Evolutionary conservation across 805 yeast species (phyloP), one percentile per base, ranked within the genome.

Genomic region (Aciculoconidium aculeatum): DNA sequence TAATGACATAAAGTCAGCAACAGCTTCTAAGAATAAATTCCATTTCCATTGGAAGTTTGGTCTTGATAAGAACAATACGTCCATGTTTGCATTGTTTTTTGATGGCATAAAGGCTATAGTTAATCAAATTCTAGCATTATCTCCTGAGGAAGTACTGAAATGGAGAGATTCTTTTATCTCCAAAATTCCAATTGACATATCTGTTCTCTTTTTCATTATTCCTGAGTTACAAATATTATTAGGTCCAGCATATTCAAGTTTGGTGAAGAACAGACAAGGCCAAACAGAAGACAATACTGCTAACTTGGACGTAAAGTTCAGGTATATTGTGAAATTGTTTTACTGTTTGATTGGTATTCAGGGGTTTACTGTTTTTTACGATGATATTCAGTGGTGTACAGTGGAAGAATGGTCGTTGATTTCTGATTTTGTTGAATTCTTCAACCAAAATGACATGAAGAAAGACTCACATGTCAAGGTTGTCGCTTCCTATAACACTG

Each of bases 331-430:
- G 33, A 69, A 67, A 31, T 41, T 52, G 11, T 41, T 72, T 10
- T 60, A 61, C 31, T 54, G 58, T n/a, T 41, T 71, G 4, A 49
- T 70, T 27, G 63, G 66, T 6, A 39, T 38, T 4, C 53, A 53
- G 18, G 74, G 75, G 3, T 46, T 70, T 21, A 67, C 73, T 0
- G 36, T 70, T 2, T 52, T 65, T 26, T 44, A 67, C 17, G 75
- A 70, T 38, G 72, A 70, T 43, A 39, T 65, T 15, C 71, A 70
- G 30, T 62, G 66, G 61, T 57, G 67, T 32, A 51, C 71, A 1
- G 37, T 33, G 6, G 47, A 42, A 7, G 65, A 58, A 34, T 46
- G 57, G 39, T 32, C 23, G 4, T 31, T 64, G 35, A 29, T 55
- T 3, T 36, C 43, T 6, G 68, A 63, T 25, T 41, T 57, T 4